Conservation (phyloP, 2,329 filamentous ascomycete species). For the Fonsecaea pugnacius region DNA sequence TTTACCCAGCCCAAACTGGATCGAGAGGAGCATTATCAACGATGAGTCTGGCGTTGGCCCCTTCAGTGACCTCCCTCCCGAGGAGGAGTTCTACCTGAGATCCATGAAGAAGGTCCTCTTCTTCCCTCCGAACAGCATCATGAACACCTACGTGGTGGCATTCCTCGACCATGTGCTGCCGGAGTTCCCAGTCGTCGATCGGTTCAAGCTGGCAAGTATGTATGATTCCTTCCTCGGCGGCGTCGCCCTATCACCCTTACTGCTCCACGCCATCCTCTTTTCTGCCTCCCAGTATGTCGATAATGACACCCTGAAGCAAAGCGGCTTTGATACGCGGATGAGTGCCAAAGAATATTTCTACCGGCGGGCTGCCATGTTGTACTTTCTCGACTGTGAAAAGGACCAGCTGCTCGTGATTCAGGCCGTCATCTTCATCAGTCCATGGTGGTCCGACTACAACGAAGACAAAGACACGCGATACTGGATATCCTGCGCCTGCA, state of each 20-base stretch:
- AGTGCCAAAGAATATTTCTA: not conserved
- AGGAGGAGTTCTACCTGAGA: not conserved
- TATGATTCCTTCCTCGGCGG: not conserved
- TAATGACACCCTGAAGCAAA: not conserved
- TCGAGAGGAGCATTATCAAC: not conserved
- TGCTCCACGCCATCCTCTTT: not conserved
- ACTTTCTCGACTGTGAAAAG: conserved; percentile 1
- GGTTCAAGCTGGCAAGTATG: not conserved
- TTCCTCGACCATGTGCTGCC: conserved; percentile 4
- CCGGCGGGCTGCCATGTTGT: not conserved
- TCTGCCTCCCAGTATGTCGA: not conserved
- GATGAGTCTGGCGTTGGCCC: not conserved
- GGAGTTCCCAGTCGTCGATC: conserved; percentile 3
- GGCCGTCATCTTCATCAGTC: conserved; percentile 6
- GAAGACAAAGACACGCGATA: conserved; percentile 11
- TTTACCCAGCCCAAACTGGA: not conserved
- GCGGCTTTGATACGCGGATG: not conserved
- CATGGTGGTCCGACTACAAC: conserved; percentile 6
- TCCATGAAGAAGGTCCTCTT: conserved; percentile 4
- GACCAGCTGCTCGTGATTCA: conserved; percentile 3
- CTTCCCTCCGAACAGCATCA: conserved; percentile 1
- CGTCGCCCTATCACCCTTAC: not conserved
- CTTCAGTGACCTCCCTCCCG: not conserved
- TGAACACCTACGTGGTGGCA: not conserved
- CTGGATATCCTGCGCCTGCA: conserved; percentile 7